phyloP scores from a whole-genome alignment of 495 filamentous ascomycete species.

The Xylaria castorea region DNA sequence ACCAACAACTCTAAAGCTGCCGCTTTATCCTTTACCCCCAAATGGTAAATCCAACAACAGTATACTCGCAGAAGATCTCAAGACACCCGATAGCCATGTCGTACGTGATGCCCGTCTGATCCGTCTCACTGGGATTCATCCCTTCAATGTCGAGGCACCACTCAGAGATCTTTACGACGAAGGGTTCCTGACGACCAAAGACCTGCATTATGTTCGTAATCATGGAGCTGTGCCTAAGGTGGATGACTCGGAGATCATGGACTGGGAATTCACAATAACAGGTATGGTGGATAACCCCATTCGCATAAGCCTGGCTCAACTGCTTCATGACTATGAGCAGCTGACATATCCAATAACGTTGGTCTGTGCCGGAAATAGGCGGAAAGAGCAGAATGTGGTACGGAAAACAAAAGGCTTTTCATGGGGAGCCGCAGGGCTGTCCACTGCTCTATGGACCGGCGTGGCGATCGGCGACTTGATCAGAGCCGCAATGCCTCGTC shows the following conservation, averaged over 20 bases:
- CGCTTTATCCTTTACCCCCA: slow-evolving; percentile 70
- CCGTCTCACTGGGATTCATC: slow-evolving; percentile 87
- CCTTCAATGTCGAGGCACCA: slow-evolving; percentile 93
- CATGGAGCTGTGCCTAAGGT: slow-evolving; percentile 88
- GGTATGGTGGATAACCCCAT: slow-evolving; percentile 83
- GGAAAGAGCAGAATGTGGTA: slow-evolving; percentile 94
- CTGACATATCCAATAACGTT: slow-evolving; percentile 88
- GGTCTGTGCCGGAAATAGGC: slow-evolving; percentile 91
- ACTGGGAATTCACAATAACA: slow-evolving; percentile 88
- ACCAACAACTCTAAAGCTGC: slow-evolving; percentile 15
- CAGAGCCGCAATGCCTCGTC: slow-evolving; percentile 68
- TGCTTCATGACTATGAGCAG: slow-evolving; percentile 79
- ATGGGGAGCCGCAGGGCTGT: slow-evolving; percentile 90
- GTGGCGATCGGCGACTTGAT: slow-evolving; percentile 78
- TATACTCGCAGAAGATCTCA: slow-evolving; percentile 75
- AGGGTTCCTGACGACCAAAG: slow-evolving; percentile 88
- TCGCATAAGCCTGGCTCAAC: slow-evolving; percentile 73
- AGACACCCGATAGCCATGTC: slow-evolving; percentile 88
- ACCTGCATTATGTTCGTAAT: slow-evolving; percentile 95
- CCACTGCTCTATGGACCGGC: slow-evolving; percentile 90
- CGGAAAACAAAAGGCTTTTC: slow-evolving; percentile 95
- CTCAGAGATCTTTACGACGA: slow-evolving; percentile 81
- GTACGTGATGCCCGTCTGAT: slow-evolving; percentile 86
- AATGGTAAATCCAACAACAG: slow-evolving; percentile 64
- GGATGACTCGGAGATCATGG: slow-evolving; percentile 70